Evolutionary conservation across 2,329 filamentous ascomycete species (phyloP), one percentile per base, ranked within the genome.

Genomic region (Mollisiaceae sp.): DNA sequence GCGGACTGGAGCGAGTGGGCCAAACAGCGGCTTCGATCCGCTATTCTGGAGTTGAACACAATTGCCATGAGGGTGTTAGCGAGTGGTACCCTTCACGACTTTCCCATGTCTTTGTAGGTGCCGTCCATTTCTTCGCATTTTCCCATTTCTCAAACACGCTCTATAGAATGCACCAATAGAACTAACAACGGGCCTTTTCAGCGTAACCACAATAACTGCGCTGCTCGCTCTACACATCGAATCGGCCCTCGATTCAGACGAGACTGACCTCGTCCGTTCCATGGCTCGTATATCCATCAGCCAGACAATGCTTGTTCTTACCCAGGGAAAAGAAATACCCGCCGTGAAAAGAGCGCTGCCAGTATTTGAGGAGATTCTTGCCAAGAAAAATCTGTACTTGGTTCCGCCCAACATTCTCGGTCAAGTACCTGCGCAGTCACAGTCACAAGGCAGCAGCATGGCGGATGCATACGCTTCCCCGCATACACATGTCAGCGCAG

Each of bases 131-230:
- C 24, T 54, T 54, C 59, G 43, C 32, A 52, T 61, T 41, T 18
- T 9, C 38, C 38, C 11, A 41, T 41, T 41, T 41, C 12, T 41
- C 38, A 41, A 9, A 41, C 20, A 54, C 38, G 59, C 59, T 61
- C 59, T 35, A 52, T 52, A 61, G n/a, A 52, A 52, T 32, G 59
- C 14, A 61, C 59, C 45, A 61, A 61, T 61, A 27, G 41, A 52
- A 61, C 45, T 61, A 61, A 61, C 8, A 52, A 61, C 54, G 22
- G 22, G 59, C 59, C 43, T 61, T 61, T 24, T 61, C 45, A 61
- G 59, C 59, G 45, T 61, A 61, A 61, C 59, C 45, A 61, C 59
- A 61, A 61, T 61, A 52, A 61, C 59, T 61, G 59, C 59, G 59
- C 41, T 61, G 41, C 59, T 61, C 12, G 59, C 59, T 52, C 24